phyloP scores from a whole-genome alignment of 2,329 filamentous ascomycete species.

The Endoconidiophora laricicola region DNA sequence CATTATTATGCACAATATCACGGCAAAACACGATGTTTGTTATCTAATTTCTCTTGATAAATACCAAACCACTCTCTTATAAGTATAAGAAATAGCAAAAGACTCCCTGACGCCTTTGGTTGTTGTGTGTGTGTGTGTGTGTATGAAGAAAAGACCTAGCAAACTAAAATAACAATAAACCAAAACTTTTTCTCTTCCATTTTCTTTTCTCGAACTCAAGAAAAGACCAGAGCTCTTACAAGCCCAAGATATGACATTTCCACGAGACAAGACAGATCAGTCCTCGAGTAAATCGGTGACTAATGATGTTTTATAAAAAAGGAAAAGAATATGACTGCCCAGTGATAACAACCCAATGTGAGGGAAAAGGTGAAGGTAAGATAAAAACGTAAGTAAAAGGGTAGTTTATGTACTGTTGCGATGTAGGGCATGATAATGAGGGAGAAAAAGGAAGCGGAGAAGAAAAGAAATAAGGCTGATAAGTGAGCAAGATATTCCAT shows the following conservation, averaged over 20 bases:
- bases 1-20: too few relatives aligned
- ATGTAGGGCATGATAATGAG: background rate
- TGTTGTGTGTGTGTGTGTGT: constrained; percentile 11
- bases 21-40: too few relatives aligned
- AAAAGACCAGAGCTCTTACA: background rate
- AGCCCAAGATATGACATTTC: background rate
- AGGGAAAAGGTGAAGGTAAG: too few relatives aligned
- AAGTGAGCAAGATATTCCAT: background rate
- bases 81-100: constrained; percentile 10
- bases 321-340: too few relatives aligned
- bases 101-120: constrained; percentile 13
- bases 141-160: constrained; percentile 1
- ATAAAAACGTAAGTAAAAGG: too few relatives aligned
- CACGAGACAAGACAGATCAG: background rate
- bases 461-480: background rate
- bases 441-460: constrained; percentile 1
- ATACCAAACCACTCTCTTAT: constrained; percentile 7
- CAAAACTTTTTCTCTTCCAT: constrained; percentile 8
- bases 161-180: constrained; percentile 6
- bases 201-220: constrained; percentile 1
- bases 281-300: too few relatives aligned
- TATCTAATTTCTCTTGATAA: too few relatives aligned
- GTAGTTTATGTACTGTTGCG: too few relatives aligned
- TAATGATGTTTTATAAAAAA: too few relatives aligned
- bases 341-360: too few relatives aligned